phyloP scores from a whole-genome alignment of 441 rosid genomes.

The Gossypium trilobum region DNA sequence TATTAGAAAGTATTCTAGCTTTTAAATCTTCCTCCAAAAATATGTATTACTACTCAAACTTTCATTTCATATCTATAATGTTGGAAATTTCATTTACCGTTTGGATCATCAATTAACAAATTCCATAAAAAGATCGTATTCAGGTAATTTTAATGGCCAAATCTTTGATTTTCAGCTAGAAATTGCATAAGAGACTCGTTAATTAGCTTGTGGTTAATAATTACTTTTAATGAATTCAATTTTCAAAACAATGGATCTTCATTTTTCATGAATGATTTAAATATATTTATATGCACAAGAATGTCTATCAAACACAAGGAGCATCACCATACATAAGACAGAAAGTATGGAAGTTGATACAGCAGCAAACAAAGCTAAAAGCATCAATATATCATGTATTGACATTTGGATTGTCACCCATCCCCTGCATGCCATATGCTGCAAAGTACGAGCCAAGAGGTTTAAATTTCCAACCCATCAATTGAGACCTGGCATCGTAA shows the following conservation, averaged over 20 bases:
- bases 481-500: neutral
- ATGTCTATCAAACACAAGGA: neutral
- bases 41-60: neutral
- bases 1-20: neutral
- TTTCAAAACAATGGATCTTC: neutral
- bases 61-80: neutral
- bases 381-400: neutral
- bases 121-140: neutral
- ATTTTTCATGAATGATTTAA: neutral
- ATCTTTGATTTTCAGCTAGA: neutral
- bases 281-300: neutral
- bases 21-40: neutral
- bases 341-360: neutral
- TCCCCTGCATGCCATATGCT: neutral
- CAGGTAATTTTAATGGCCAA: neutral
- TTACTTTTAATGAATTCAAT: neutral
- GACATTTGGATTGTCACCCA: neutral
- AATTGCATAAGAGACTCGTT: neutral
- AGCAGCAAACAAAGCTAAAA: neutral
- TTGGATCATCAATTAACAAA: neutral
- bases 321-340: neutral
- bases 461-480: neutral
- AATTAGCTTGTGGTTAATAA: neutral
- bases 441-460: neutral
- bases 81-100: neutral